Base-by-base conservation (phyloP, 352 stramenopile genomes). In the Globisporangium spiculum region DNA sequence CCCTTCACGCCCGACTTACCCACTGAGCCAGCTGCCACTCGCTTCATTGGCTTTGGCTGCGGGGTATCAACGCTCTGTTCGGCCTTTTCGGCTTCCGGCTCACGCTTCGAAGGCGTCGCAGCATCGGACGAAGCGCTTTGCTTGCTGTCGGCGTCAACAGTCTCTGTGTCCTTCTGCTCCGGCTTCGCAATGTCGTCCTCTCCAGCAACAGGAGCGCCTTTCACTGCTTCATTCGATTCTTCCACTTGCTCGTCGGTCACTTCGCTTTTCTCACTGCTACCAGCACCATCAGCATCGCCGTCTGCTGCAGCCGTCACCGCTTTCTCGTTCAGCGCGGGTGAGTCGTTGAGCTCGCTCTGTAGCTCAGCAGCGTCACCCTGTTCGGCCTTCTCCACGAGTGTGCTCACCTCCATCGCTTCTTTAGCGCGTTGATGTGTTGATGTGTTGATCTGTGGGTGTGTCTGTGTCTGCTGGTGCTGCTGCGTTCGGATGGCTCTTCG, bases 21-120 rank as follows among this genome's bases (percentile, higher is more conserved):
- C 32, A 66, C 59, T 1, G 66, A 71, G 3, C 46, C n/a, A 54
- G 60, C 46, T 24, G 58, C 26, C 1, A n/a, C 22, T 38, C 66
- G 66, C 12, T 60, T 60, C 20, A 56, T 44, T 32, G 48, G 58
- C 58, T 71, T 71, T 18, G 66, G 36, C 59, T 61, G 58, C 4
- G 58, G 66, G 34, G 66, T 71, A 14, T 65, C 50, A 24, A 38
- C 55, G 27, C 27, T 59, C 20, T 60, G 18, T 1, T 22, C 46
- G 14, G n/a, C 2, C 1, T 59, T 50, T 41, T 58, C 30, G 9
- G 27, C 10, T 30, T 55, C 22, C 3, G 16, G 24, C 26, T 44
- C 50, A n/a, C 50, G 54, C 63, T 63, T 52, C 14, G 26, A 38
- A 27, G 53, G 63, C 0, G 54, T 52, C 34, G 34, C 32, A 0